Base-by-base conservation (phyloP, 164 flowering plant species). In the Santalum album region DNA sequence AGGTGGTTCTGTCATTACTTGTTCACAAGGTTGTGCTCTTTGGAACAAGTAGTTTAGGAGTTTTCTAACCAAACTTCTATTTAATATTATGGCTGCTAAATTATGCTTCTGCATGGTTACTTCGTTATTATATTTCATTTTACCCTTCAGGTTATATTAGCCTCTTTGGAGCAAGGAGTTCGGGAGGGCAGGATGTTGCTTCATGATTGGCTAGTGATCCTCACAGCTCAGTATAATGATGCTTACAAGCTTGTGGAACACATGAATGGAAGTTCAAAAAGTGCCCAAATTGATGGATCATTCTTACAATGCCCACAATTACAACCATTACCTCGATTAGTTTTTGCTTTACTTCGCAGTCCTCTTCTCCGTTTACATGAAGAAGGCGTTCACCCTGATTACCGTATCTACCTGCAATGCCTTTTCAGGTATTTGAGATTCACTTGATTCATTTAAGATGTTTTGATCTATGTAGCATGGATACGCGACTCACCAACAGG, bases 301-400 rank as follows among this genome's bases (percentile, higher is more conserved):
- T 85, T 92, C 76, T 77, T 83, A 49, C 89, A 89, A 57, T 87
- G 96, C 63, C 96, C 96, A 40, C 95, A 89, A 49, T 69, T 92
- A 64, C 96, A 84, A 65, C 76, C 76, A 56, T 71, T 92, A 54
- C 86, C 99, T 58, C 89, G 97, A 44, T 72, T 92, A 51, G 77
- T 92, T 29, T 89, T 92, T 78, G 97, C 96, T 69, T 68, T 92
- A 65, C 86, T 87, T 55, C 74, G 96, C 54, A 89, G 66, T 66
- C 95, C 97, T 63, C 90, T 94, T 56, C 90, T 94, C 43, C 92
- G 92, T 50, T 78, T 85, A 25, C 99, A 94, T 73, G 99, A 94
- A 74, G 99, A 94, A 75, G 99, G 99, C 42, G 95, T 94, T 60
- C 99, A 94, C 69, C 99, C 99, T 20, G 99, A 94, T 63, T 84